Conservation (phyloP, 202 grass and related monocot species). For the Saccharum hybrid region DNA sequence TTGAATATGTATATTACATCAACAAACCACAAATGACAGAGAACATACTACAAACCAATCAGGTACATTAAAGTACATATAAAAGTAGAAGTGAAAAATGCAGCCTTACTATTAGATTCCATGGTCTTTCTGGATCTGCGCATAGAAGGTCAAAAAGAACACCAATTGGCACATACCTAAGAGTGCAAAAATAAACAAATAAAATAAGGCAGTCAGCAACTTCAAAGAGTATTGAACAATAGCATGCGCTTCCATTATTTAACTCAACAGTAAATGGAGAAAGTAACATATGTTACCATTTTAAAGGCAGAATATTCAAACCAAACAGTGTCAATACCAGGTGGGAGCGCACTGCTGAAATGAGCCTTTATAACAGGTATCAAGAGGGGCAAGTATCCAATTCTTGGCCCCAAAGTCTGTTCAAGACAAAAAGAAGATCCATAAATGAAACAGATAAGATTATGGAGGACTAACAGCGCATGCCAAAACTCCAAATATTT, state of each 20-base stretch:
- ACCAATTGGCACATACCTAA: slow-evolving; percentile 93
- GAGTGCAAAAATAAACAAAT: neutral
- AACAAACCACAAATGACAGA: neutral
- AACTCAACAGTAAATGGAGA: neutral
- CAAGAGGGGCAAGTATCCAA: slow-evolving; percentile 86
- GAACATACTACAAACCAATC: neutral
- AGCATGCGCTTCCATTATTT: neutral
- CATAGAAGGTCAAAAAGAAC: slow-evolving; percentile 97
- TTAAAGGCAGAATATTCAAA: slow-evolving; percentile 95
- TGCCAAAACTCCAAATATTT: neutral
- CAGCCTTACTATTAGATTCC: slow-evolving; percentile 89
- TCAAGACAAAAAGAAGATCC: slow-evolving; percentile 18
- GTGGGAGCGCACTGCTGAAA: slow-evolving; percentile 85
- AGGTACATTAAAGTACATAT: slow-evolving; percentile 1
- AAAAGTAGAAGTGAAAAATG: slow-evolving; percentile 1
- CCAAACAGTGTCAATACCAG: slow-evolving; percentile 88
- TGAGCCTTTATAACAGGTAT: slow-evolving; percentile 86
- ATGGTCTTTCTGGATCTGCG: slow-evolving; percentile 93
- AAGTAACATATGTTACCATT: slow-evolving; percentile 68
- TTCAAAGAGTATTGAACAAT: slow-evolving; percentile 1
- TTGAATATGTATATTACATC: neutral
- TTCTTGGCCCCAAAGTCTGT: slow-evolving; percentile 80
- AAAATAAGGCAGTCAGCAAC: slow-evolving; percentile 8
- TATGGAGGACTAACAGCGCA: neutral
- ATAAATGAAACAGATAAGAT: slow-evolving; percentile 28